Conservation (phyloP, 495 filamentous ascomycete species). For the Stereocaulon alpinum region DNA sequence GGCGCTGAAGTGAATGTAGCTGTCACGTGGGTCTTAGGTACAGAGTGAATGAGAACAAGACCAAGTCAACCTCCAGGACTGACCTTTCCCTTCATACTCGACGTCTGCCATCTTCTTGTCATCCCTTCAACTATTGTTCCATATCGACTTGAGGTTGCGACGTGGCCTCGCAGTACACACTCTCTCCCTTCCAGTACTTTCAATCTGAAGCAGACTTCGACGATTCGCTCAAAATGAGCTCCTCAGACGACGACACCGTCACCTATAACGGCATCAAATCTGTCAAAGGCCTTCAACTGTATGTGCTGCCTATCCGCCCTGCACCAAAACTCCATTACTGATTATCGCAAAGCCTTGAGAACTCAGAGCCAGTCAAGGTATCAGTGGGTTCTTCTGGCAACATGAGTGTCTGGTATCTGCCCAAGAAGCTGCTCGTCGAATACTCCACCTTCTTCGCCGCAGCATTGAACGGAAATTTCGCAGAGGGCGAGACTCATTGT, state of each 20-base stretch:
- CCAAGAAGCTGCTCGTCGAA: conserved; percentile 7
- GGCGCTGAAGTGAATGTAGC: too few species aligned
- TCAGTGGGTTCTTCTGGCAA: not conserved
- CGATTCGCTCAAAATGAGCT: not conserved
- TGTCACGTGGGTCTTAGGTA: too few species aligned
- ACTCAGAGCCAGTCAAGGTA: not conserved
- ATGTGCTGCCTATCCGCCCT: not conserved
- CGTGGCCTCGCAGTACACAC: too few species aligned
- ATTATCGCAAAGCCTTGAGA: not conserved
- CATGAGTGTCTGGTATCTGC: conserved; percentile 1
- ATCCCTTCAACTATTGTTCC: too few species aligned
- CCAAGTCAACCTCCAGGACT: too few species aligned
- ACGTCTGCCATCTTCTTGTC: too few species aligned
- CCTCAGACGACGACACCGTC: not conserved
- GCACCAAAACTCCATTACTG: not conserved
- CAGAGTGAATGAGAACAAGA: too few species aligned
- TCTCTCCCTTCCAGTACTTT: too few species aligned
- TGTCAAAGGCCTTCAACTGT: not conserved
- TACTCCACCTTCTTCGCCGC: conserved; percentile 5
- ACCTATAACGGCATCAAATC: not conserved
- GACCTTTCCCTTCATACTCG: too few species aligned
- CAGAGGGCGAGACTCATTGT: too few species aligned
- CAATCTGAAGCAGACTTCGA: not conserved
- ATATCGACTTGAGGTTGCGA: too few species aligned
- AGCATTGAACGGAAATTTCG: too few species aligned